phyloP scores from a whole-genome alignment of 1,139 yeast species.

The Tardiomyces blankii region DNA sequence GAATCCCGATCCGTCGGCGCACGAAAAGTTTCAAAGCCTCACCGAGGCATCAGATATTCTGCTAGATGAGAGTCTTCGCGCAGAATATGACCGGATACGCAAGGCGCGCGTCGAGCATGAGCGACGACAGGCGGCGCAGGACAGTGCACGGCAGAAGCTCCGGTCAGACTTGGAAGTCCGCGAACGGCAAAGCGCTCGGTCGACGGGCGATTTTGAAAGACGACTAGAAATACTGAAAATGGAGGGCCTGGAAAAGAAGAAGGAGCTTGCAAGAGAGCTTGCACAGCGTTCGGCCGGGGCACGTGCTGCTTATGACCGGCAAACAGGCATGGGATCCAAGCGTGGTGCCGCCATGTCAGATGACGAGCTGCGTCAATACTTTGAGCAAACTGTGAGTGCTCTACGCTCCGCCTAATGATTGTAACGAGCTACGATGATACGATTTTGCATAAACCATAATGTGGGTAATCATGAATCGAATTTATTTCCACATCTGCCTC shows the following conservation, averaged over 20 bases:
- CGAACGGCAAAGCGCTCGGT: conserved; percentile 4
- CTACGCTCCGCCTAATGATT: too few species aligned
- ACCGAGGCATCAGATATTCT: conserved; percentile 24
- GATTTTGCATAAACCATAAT: too few species aligned
- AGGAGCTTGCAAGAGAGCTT: not conserved
- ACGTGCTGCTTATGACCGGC: too few species aligned
- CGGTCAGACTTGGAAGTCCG: not conserved
- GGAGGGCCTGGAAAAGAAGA: conserved; percentile 10
- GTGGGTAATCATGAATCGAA: too few species aligned
- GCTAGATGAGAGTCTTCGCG: conserved; percentile 14
- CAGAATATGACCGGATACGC: conserved; percentile 18
- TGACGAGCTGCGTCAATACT: not conserved
- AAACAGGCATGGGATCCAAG: too few species aligned
- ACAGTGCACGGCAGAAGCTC: conserved; percentile 8
- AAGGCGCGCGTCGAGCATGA: not conserved
- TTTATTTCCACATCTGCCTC: too few species aligned
- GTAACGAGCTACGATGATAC: too few species aligned
- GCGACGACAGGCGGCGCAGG: conserved; percentile 5
- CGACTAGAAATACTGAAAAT: conserved; percentile 13
- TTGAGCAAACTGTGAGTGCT: not conserved
- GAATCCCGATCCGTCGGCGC: conserved; percentile 39
- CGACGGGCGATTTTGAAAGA: conserved; percentile 20
- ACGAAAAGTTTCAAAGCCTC: conserved; percentile 24
- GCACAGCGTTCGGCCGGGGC: too few species aligned
- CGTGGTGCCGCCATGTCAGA: not conserved